Conservation (phyloP, 1,284 basidiomycete species). For the Veloboletus limbatus region DNA sequence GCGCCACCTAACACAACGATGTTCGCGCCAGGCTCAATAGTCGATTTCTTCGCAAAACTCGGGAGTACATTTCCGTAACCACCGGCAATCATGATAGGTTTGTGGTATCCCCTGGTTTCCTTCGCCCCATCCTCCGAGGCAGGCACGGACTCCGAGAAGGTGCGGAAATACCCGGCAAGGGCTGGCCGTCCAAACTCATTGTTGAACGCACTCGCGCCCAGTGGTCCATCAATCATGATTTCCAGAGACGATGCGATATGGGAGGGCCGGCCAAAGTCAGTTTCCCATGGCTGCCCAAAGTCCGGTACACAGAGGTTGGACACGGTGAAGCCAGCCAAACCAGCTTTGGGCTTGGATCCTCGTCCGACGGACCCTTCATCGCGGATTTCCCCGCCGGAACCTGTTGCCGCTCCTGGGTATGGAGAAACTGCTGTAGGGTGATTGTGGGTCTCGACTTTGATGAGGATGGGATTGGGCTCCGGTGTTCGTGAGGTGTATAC, state of each 20-base stretch:
- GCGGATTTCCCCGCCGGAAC: conserved; percentile 96
- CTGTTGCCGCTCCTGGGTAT: conserved; percentile 95
- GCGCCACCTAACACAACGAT: conserved; percentile 97
- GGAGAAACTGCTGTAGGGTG: conserved; percentile 99
- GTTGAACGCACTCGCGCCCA: conserved; percentile 96
- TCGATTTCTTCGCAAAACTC: conserved; percentile 73
- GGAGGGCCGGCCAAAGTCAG: conserved; percentile 82
- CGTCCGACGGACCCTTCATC: conserved; percentile 96
- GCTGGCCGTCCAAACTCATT: conserved; percentile 98
- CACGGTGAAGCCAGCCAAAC: conserved; percentile 91
- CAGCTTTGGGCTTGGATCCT: conserved; percentile 96
- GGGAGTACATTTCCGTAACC: conserved; percentile 92
- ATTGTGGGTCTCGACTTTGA: conserved; percentile 99
- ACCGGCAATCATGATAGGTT: conserved; percentile 99
- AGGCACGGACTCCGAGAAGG: conserved; percentile 76
- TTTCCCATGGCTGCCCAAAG: conserved; percentile 89
- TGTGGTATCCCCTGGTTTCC: conserved; percentile 94
- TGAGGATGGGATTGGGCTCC: conserved; percentile 87
- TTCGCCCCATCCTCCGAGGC: conserved; percentile 39
- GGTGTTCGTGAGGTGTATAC: conserved; percentile 53
- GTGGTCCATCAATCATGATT: conserved; percentile 96
- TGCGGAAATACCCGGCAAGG: conserved; percentile 84
- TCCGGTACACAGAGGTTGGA: conserved; percentile 92
- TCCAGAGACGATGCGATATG: conserved; percentile 94
- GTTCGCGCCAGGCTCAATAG: conserved; percentile 76